phyloP scores from a whole-genome alignment of 805 yeast species.

The Candida sithepensis region DNA sequence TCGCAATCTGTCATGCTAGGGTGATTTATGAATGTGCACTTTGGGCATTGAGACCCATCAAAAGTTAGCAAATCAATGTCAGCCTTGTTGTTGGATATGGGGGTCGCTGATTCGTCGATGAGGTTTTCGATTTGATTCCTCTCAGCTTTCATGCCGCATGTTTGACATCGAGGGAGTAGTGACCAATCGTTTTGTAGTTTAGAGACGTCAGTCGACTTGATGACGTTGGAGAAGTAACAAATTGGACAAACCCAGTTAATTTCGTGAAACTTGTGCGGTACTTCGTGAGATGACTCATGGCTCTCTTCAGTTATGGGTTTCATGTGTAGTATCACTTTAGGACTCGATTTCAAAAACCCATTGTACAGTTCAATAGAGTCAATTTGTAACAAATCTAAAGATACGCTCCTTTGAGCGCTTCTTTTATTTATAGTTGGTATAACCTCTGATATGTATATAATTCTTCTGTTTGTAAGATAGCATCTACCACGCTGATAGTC shows the following conservation, averaged over 20 bases:
- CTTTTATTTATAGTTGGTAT: not conserved
- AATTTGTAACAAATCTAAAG: conserved; percentile 18
- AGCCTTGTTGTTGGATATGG: not conserved
- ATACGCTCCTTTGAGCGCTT: conserved; percentile 2
- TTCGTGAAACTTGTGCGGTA: conserved; percentile 6
- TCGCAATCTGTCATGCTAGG: conserved; percentile 77
- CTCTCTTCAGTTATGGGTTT: not conserved
- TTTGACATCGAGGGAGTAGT: conserved; percentile 45
- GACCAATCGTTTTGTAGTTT: conserved; percentile 6
- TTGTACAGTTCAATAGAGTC: conserved; percentile 27
- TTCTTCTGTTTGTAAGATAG: conserved; percentile 69
- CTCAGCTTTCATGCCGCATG: conserved; percentile 58
- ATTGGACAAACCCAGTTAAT: conserved; percentile 83
- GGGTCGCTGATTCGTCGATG: conserved; percentile 3
- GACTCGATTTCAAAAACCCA: conserved; percentile 72
- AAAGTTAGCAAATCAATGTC: conserved; percentile 17
- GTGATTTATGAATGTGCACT: conserved; percentile 71
- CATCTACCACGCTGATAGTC: conserved; percentile 71
- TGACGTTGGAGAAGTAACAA: conserved; percentile 65
- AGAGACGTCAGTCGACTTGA: conserved; percentile 25
- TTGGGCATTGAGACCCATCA: conserved; percentile 42
- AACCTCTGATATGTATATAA: conserved; percentile 57
- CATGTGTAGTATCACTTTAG: conserved; percentile 52
- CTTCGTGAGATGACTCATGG: not conserved
- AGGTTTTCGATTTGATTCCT: conserved; percentile 31